phyloP scores from a whole-genome alignment of 441 rosid genomes.

The Raphanus hybrid region DNA sequence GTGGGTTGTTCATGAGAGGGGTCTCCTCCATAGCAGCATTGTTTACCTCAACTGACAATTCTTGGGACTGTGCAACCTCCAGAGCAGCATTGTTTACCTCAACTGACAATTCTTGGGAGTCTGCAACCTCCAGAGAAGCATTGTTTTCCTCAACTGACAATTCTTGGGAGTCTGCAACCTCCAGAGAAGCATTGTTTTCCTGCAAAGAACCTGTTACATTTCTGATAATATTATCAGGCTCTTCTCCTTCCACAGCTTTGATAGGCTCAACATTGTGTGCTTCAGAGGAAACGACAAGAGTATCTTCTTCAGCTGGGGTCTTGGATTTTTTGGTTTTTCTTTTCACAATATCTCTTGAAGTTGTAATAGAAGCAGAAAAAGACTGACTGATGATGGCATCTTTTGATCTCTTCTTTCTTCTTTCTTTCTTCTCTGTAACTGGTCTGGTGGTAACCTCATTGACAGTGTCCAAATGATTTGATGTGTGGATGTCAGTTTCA shows the following conservation, averaged over 20 bases:
- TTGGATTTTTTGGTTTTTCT: too few species aligned
- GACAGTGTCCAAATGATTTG: too few species aligned
- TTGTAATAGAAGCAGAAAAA: neutral
- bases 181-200: too few species aligned
- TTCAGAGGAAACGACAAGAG: too few species aligned
- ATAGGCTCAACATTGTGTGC: too few species aligned
- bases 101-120: constrained; percentile 9
- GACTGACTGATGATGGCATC: neutral
- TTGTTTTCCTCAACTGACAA: neutral
- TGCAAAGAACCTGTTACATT: too few species aligned
- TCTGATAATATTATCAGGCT: too few species aligned
- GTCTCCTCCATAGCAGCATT: constrained; percentile 10
- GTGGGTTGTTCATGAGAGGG: neutral
- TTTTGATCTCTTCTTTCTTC: constrained; percentile 31
- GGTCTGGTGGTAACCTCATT: constrained; percentile 1
- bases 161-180: too few species aligned
- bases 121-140: constrained; percentile 3
- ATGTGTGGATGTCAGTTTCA: neutral
- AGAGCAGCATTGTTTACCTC: constrained; percentile 20
- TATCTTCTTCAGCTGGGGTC: too few species aligned
- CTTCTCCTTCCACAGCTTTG: too few species aligned
- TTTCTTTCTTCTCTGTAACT: constrained; percentile 23
- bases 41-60: too few species aligned
- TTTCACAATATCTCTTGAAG: constrained; percentile 5
- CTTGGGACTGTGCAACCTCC: too few species aligned